Evolutionary conservation across 1,284 basidiomycete species (phyloP).

Genomic region (Boletus albobrunnescens): DNA sequence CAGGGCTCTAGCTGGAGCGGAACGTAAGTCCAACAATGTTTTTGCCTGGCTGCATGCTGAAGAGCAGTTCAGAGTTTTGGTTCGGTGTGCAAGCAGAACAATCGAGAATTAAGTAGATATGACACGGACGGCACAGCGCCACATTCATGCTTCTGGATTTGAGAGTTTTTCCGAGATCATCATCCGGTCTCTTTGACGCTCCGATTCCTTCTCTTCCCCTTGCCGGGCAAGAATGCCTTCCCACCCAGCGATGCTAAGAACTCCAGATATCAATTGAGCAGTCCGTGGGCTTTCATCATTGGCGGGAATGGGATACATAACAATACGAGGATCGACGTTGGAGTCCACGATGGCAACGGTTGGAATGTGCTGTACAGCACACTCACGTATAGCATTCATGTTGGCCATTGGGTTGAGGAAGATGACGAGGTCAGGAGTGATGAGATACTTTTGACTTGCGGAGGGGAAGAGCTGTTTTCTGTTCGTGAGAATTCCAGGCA

Average conservation of each 20-base stretch:
- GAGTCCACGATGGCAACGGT: constrained; percentile 92
- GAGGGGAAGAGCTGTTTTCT: constrained; percentile 74
- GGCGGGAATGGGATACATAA: constrained; percentile 97
- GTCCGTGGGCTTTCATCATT: constrained; percentile 94
- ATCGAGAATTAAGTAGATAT: constrained; percentile 30
- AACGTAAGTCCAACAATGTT: constrained; percentile 57
- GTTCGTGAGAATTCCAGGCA: constrained; percentile 93
- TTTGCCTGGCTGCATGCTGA: constrained; percentile 12
- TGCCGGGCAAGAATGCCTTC: constrained; percentile 60
- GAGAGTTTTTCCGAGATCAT: constrained; percentile 29
- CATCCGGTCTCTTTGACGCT: constrained; percentile 26
- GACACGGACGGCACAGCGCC: constrained; percentile 18
- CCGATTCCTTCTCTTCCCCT: constrained; percentile 14
- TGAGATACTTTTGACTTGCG: constrained; percentile 53
- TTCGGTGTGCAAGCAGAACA: constrained; percentile 55
- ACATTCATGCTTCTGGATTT: constrained; percentile 23
- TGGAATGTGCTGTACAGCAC: constrained; percentile 78
- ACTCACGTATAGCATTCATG: constrained; percentile 81
- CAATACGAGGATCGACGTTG: constrained; percentile 92
- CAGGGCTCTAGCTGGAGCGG: constrained; percentile 83
- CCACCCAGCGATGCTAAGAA: constrained; percentile 87
- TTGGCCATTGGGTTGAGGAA: constrained; percentile 88
- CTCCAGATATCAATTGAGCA: constrained; percentile 86
- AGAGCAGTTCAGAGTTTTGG: constrained; percentile 54
- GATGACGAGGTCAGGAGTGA: constrained; percentile 84